Evolutionary conservation across 495 filamentous ascomycete genomes (phyloP), one percentile per base, ranked within the genome.

Genomic region (Talaromyces thailandensis): DNA sequence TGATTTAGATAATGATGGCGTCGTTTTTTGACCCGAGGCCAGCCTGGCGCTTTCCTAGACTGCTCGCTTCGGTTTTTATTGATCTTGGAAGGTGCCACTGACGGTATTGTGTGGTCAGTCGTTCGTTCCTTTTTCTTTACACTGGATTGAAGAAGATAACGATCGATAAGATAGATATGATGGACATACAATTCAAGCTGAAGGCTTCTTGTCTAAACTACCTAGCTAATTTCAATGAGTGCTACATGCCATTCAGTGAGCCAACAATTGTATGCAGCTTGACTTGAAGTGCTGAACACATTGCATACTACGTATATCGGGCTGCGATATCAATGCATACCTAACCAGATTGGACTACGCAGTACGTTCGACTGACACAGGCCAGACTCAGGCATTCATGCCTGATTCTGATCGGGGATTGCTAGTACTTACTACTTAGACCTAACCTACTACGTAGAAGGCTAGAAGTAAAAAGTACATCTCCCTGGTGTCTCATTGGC

Each of bases 351-450:
- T 1, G 3, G 14, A 45, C 40, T 18, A 35, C 32, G 14, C 32
- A 45, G n/a, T 18, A 45, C 6, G 18, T 21, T 18, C 43, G n/a
- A 40, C 48, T 52, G 48, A 28, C 26, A 55, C 23, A 23, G 23
- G 51, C 23, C n/a, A 14, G 51, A 55, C n/a, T 57, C 26, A 57
- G 28, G 55, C 55, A 57, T 57, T 57, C 31, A 28, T 55, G 29
- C 50, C 43, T 52, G 63, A 64, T 14, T 61, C 6, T 48, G 43
- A 21, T 48, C n/a, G 18, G 18, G 43, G 43, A 48, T 48, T 48
- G 16, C 43, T n/a, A 45, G 40, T 16, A 11, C 35, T 14, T 5
- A 37, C 8, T 37, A 37, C 35, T 9, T 14, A 37, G 35, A 9
- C 2, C 35, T 5, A 21, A 11, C 12, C 11, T 58, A 51, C 6